Conservation (phyloP, 768 basidiomycete genomes). For the Cystobasidium ongulense region DNA sequence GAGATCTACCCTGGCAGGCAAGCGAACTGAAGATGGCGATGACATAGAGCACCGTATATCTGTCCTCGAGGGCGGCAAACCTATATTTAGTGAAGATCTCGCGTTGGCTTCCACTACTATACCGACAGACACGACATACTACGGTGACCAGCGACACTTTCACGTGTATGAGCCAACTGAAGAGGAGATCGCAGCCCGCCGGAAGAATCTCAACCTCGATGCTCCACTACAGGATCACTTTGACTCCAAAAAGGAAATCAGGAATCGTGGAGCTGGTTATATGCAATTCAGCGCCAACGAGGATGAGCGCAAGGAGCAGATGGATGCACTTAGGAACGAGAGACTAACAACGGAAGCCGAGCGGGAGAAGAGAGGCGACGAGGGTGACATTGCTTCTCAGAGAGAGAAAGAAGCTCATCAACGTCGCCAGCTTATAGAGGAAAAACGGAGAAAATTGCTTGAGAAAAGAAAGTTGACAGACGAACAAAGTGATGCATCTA, state of each 20-base stretch:
- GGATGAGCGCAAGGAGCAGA: constrained; percentile 64
- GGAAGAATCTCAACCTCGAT: constrained; percentile 60
- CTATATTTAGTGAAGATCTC: background rate
- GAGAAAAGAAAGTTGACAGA: constrained; percentile 53
- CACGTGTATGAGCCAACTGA: constrained; percentile 77
- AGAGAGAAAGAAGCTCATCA: constrained; percentile 11
- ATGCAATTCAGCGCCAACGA: constrained; percentile 87
- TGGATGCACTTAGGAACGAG: constrained; percentile 66
- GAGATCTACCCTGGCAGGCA: constrained; percentile 33
- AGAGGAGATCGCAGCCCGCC: constrained; percentile 68
- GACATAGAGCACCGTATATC: background rate
- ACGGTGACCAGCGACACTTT: constrained; percentile 55
- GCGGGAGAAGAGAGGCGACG: constrained; percentile 51
- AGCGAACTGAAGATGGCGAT: constrained; percentile 28
- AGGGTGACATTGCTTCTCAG: constrained; percentile 14
- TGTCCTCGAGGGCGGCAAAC: background rate
- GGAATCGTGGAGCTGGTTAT: constrained; percentile 80
- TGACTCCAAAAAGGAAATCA: constrained; percentile 70
- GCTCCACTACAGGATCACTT: constrained; percentile 71
- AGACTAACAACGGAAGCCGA: constrained; percentile 64
- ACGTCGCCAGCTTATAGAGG: constrained; percentile 58
- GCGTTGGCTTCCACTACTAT: background rate
- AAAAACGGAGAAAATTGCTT: constrained; percentile 68
- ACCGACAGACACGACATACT: constrained; percentile 35
- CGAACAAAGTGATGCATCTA: background rate